Percentiles rank a stretch among this genome's conserved stretches.
These are phyloP conservation scores for Umbellularia californica DNA, from an alignment of 164 flowering plant species.

Conservation along the genomic window DNA sequence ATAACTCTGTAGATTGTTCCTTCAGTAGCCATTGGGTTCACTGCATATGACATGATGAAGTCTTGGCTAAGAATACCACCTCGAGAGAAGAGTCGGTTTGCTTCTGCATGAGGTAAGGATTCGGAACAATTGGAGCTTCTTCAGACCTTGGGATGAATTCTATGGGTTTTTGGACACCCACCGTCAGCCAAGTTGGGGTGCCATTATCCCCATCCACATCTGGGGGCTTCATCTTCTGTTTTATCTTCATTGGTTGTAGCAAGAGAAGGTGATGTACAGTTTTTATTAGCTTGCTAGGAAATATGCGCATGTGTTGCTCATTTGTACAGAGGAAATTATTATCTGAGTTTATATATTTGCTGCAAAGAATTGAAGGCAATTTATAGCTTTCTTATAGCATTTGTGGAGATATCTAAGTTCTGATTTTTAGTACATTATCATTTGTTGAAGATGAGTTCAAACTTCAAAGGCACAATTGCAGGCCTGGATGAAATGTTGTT, in stretches of 20 bases:
- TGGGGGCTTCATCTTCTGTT: not conserved
- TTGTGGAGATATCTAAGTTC: too few relatives aligned
- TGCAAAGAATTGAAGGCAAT: not conserved
- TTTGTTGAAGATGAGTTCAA: too few relatives aligned
- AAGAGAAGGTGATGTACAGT: not conserved
- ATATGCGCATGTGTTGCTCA: not conserved
- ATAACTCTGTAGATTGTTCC: conserved; percentile 70
- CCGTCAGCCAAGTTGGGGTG: not conserved
- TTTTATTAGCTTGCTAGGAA: not conserved
- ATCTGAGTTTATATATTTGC: not conserved
- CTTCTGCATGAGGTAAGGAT: conserved; percentile 23
- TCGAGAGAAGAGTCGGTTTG: conserved; percentile 47
- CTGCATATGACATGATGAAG: conserved; percentile 89
- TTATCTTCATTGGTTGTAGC: not conserved
- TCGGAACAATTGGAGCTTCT: too few relatives aligned
- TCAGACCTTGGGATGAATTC: not conserved
- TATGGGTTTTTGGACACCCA: not conserved
- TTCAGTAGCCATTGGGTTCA: conserved; percentile 93
- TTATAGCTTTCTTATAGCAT: not conserved
- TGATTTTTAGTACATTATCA: too few relatives aligned
- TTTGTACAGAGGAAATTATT: not conserved
- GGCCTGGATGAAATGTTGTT: too few relatives aligned
- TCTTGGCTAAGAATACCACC: conserved; percentile 74
- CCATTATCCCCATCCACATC: not conserved
- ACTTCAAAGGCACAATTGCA: too few relatives aligned